Percentiles rank a stretch among this genome's conserved stretches.
These are phyloP conservation scores for Lolium multiflorum DNA, from an alignment of 176 grass and related monocot genomes.

Conservation along the genomic window DNA sequence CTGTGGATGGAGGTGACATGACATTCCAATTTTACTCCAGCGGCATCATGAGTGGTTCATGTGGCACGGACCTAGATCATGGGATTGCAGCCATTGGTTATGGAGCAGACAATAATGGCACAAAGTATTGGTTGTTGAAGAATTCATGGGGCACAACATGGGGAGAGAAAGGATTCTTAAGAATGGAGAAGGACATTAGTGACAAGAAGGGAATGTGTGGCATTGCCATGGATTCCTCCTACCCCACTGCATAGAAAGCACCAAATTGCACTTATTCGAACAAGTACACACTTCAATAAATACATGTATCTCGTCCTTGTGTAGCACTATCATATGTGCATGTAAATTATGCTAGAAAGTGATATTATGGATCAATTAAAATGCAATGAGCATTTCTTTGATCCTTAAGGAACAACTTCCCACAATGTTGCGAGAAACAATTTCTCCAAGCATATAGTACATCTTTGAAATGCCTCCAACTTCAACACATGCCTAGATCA, in stretches of 20 bases:
- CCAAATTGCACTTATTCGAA: not conserved
- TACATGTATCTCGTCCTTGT: not conserved
- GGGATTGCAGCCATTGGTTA: conserved; percentile 21
- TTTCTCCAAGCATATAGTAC: not conserved
- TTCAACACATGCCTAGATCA: not conserved
- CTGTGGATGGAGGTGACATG: not conserved
- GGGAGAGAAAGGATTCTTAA: conserved; percentile 24
- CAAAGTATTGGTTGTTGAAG: conserved; percentile 22
- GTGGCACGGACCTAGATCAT: conserved; percentile 23
- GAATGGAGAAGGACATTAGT: conserved; percentile 6
- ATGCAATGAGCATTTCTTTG: not conserved
- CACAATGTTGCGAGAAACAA: not conserved
- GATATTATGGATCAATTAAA: not conserved
- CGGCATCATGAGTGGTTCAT: conserved; percentile 3
- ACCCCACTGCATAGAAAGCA: not conserved
- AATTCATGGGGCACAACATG: conserved; percentile 29
- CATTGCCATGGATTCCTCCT: conserved; percentile 2
- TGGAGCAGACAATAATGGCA: not conserved
- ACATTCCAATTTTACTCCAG: conserved; percentile 20
- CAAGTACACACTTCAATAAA: not conserved
- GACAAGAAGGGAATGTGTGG: conserved; percentile 23
- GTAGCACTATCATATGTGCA: not conserved
- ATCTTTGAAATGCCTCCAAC: not conserved
- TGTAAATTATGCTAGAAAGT: not conserved
- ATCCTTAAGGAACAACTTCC: not conserved